Evolutionary conservation across 495 filamentous ascomycete genomes (phyloP).

Genomic region (Tuber magnatum): DNA sequence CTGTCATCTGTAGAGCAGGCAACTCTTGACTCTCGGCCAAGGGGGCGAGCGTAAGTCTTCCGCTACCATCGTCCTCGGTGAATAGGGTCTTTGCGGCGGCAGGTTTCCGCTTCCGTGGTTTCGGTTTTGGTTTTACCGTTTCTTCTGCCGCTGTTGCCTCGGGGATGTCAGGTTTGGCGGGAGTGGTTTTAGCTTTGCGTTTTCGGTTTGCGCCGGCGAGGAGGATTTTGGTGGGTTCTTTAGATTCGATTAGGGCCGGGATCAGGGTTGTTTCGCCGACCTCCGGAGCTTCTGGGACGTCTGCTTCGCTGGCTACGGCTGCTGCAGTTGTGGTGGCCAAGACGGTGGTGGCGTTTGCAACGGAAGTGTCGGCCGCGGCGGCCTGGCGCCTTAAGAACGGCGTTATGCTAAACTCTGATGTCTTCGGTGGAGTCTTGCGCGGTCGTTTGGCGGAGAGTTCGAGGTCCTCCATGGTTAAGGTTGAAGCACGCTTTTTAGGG

Average conservation of each 20-base stretch:
- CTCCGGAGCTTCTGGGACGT: constrained; percentile 4
- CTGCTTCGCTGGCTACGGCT: neutral
- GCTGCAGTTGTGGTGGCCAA: constrained; percentile 15
- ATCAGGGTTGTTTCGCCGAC: constrained; percentile 19
- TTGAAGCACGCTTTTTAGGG: constrained; percentile 19
- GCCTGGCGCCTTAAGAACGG: constrained; percentile 36
- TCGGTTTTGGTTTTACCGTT: constrained; percentile 39
- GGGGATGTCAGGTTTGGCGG: neutral
- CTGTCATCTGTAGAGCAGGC: neutral
- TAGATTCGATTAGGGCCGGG: constrained; percentile 22
- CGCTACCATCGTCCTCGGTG: constrained; percentile 37
- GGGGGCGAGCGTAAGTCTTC: constrained; percentile 24
- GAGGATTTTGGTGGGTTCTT: constrained; percentile 24
- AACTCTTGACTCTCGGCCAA: constrained; percentile 14
- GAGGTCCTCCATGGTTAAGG: constrained; percentile 34
- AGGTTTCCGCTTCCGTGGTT: constrained; percentile 33
- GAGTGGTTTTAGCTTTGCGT: constrained; percentile 14
- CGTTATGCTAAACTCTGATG: constrained; percentile 35
- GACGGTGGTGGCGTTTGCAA: constrained; percentile 12
- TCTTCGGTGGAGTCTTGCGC: constrained; percentile 17
- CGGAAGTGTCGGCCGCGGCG: constrained; percentile 8
- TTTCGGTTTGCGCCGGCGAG: constrained; percentile 35
- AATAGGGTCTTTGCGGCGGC: constrained; percentile 56
- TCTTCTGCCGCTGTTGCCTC: constrained; percentile 23
- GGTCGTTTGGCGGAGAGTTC: constrained; percentile 29